Evolutionary conservation across 495 filamentous ascomycete species (phyloP).

Genomic region (Parathielavia appendiculata): DNA sequence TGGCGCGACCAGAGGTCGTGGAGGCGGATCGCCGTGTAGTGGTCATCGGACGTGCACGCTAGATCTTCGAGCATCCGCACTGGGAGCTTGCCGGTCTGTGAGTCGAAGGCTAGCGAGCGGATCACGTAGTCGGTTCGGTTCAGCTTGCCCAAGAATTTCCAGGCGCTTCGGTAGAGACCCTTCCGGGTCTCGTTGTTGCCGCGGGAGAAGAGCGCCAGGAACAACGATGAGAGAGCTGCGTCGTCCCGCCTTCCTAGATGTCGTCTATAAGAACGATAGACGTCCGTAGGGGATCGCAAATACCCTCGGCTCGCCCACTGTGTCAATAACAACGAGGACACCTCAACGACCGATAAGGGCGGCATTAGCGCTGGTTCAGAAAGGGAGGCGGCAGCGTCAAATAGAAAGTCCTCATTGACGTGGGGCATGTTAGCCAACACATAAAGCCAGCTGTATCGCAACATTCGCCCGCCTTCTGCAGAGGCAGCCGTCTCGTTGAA

Average conservation of each 20-base stretch:
- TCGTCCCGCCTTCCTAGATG: conserved; percentile 12
- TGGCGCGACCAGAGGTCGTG: conserved; percentile 19
- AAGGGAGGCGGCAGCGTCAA: conserved; percentile 14
- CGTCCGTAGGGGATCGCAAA: neutral
- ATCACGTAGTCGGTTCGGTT: conserved; percentile 16
- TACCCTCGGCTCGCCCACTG: conserved; percentile 31
- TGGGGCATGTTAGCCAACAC: conserved; percentile 26
- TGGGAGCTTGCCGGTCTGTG: conserved; percentile 1
- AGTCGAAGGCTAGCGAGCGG: conserved; percentile 13
- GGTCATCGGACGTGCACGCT: conserved; percentile 13
- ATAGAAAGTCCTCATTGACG: conserved; percentile 19
- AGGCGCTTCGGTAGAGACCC: conserved; percentile 19
- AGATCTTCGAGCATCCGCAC: conserved; percentile 14
- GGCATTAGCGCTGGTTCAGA: neutral
- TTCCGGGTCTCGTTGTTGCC: neutral
- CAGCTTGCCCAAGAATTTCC: conserved; percentile 20
- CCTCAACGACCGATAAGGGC: conserved; percentile 15
- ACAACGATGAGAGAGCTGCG: conserved; percentile 25
- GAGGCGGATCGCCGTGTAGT: conserved; percentile 20
- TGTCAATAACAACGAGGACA: conserved; percentile 25
- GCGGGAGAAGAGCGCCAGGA: conserved; percentile 21
- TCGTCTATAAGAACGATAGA: conserved; percentile 9
- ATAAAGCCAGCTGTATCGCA: conserved; percentile 29
- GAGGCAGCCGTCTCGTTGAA: neutral
- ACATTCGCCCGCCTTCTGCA: neutral